These are phyloP conservation scores for Tritrichomonas musculus DNA, from an alignment of 208 protist genomes.

Conservation along the genomic window DNA sequence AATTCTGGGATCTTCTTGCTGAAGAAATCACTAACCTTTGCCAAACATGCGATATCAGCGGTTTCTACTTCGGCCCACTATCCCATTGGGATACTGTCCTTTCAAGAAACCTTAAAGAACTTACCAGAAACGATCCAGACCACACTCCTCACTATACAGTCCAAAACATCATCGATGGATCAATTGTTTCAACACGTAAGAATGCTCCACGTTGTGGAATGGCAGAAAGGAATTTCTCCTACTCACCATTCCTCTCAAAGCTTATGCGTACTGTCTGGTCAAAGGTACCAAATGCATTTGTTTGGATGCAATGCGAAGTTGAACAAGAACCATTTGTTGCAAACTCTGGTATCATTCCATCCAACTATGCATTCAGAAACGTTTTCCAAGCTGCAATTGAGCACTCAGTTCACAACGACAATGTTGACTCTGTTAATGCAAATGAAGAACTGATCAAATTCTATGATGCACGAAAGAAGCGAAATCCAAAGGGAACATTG, in stretches of 20 bases:
- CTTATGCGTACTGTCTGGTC: not conserved
- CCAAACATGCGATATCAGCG: not conserved
- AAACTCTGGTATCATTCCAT: not conserved
- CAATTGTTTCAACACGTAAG: not conserved
- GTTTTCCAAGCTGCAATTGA: not conserved
- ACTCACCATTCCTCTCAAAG: conserved; percentile 1
- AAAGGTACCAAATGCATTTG: not conserved
- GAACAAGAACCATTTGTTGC: not conserved
- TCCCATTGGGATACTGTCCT: conserved; percentile 3
- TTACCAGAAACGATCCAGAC: not conserved
- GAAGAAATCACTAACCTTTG: not conserved
- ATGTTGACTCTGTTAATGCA: not conserved
- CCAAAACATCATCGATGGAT: not conserved
- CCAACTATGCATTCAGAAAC: not conserved
- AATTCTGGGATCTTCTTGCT: not conserved
- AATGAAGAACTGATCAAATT: not conserved
- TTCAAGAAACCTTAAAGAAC: not conserved
- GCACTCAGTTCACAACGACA: not conserved
- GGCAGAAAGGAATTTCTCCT: not conserved
- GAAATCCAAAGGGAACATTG: not conserved
- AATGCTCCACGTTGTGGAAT: not conserved
- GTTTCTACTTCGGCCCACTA: not conserved
- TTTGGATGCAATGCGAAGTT: not conserved
- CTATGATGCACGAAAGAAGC: not conserved
- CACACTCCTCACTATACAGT: not conserved